Base-by-base conservation (phyloP, 2,329 filamentous ascomycete species). In the Talaromyces sp. region DNA sequence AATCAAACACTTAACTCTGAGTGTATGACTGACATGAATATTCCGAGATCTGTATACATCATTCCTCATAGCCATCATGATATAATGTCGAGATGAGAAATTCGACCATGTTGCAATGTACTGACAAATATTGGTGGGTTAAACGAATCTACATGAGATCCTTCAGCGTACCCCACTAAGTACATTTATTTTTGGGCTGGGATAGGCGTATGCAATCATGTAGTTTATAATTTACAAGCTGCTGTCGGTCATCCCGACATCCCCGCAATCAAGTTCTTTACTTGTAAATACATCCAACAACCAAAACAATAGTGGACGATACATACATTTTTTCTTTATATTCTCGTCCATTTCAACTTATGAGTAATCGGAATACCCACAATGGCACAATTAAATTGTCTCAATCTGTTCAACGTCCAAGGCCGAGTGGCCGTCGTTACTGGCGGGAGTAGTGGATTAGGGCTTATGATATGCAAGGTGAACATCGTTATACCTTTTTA, bases 391-490 rank as follows among this genome's bases (percentile, higher is more conserved):
- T 58, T 73, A 5, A 33, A 49, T 60, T 16, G 56, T 8, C 35
- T 58, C 2, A 64, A 71, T 41, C 64, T 77, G 11, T 76, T 76
- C 45, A 68, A 66, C 56, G 75, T 83, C 50, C 77, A 78, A 66
- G 80, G 78, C 22, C 72, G 78, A 35, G 75, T 82, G 5, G 81
- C 81, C 9, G 71, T 82, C 13, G 77, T 83, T 0, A 83, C 81
- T 1, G 80, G 80, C 11, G 75, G 75, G 9, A 79, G 76, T 54
- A 82, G 80, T 68, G 81, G 81, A 1, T 71, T 83, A 13, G 81
- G 81, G 0, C 73, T 80, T 35, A 83, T 83, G 81, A 82, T 83
- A 49, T 73, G 75, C 54, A 79, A 77, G 68, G 81, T 79, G 69
- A 63, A 45, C 22, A 56, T 7, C 13, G 11, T 7, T 24, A 7